Conservation (phyloP, 305 asterid genomes). For the Euphrasia arctica region DNA sequence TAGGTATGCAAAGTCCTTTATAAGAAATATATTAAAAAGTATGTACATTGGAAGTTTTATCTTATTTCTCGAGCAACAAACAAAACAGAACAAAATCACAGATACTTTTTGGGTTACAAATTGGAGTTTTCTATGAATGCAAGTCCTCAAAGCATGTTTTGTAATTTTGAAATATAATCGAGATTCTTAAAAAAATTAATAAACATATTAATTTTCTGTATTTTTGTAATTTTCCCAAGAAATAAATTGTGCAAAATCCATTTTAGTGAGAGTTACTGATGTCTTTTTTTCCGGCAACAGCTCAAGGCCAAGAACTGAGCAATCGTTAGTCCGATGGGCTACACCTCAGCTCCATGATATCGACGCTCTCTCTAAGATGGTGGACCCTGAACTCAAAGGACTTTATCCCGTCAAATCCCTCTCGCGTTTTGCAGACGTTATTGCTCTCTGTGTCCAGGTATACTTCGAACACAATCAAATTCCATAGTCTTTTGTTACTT, state of each 20-base stretch:
- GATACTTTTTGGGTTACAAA: neutral
- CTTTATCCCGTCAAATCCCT: constrained; percentile 74
- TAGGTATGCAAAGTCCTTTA: constrained; percentile 39
- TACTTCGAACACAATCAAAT: constrained; percentile 1
- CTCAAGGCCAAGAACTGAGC: constrained; percentile 69
- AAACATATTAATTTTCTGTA: too few species aligned
- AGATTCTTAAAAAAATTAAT: neutral
- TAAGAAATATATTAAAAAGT: neutral
- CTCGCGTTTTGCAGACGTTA: constrained; percentile 77
- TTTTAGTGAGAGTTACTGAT: neutral
- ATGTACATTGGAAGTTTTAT: neutral
- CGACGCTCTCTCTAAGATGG: constrained; percentile 81
- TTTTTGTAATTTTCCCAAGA: too few species aligned
- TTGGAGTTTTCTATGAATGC: neutral
- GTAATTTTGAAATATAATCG: neutral
- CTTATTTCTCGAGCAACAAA: neutral
- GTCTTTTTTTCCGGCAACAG: constrained; percentile 30
- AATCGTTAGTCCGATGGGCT: constrained; percentile 76
- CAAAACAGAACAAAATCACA: neutral
- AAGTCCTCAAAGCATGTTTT: neutral
- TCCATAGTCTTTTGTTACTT: neutral
- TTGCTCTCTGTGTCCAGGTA: constrained; percentile 86
- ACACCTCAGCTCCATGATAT: constrained; percentile 85
- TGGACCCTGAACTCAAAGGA: constrained; percentile 71
- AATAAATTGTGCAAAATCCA: neutral